These are phyloP conservation scores for Penicillium concentricum DNA, from an alignment of 2,329 filamentous ascomycete species.

Conservation along the genomic window DNA sequence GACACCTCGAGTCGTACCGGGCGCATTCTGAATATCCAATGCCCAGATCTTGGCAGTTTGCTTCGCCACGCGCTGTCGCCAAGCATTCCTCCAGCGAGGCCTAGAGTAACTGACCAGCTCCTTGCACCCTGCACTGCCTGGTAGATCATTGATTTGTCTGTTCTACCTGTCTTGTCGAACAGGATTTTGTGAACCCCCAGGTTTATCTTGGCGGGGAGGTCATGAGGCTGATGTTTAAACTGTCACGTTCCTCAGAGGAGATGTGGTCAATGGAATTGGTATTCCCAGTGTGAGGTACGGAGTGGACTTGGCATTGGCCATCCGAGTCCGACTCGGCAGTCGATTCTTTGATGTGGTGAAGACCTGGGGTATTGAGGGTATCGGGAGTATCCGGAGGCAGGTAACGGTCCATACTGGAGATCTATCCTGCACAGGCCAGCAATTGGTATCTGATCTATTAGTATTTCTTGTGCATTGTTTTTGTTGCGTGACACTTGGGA, in stretches of 20 bases:
- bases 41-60: slow-evolving; percentile 10
- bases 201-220: background rate
- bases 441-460: background rate
- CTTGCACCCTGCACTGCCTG: slow-evolving; percentile 1
- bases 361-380: background rate
- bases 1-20: slow-evolving; percentile 1
- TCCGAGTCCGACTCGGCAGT: background rate
- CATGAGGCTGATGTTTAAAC: background rate
- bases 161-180: background rate
- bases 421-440: background rate
- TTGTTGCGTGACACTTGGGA: background rate
- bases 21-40: slow-evolving; percentile 10
- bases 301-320: slow-evolving; percentile 2
- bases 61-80: slow-evolving; percentile 4
- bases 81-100: slow-evolving; percentile 9
- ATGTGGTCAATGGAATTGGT: background rate
- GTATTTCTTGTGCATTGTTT: background rate
- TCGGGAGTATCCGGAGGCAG: background rate
- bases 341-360: background rate
- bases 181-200: background rate
- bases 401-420: background rate
- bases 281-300: background rate
- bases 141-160: slow-evolving; percentile 11
- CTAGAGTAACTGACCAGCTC: background rate
- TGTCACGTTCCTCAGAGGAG: background rate